These are phyloP conservation scores for Cercophora sp. DNA, from an alignment of 495 filamentous ascomycete genomes.

Conservation along the genomic window DNA sequence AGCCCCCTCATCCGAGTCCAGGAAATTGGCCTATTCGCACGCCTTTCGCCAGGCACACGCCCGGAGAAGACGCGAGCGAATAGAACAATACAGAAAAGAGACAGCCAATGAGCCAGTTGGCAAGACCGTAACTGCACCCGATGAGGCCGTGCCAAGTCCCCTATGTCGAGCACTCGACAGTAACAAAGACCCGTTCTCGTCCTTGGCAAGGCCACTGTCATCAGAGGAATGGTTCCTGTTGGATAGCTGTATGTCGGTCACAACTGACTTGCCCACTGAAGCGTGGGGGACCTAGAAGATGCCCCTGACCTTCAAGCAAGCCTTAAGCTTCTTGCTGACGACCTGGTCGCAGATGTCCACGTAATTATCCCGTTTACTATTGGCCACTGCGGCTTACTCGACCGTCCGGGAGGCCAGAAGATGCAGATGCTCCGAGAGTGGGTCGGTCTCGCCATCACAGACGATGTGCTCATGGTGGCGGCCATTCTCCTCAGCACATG, in stretches of 20 bases:
- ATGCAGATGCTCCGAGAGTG: slow-evolving; percentile 14
- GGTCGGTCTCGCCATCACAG: slow-evolving; percentile 14
- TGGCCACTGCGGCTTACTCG: slow-evolving; percentile 14
- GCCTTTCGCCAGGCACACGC: slow-evolving; percentile 13
- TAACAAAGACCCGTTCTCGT: slow-evolving; percentile 12
- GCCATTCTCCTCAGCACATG: slow-evolving; percentile 14
- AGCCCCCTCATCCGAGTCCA: slow-evolving; percentile 3
- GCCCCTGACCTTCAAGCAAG: no score
- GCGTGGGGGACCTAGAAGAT: no score
- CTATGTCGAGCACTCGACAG: slow-evolving; percentile 1
- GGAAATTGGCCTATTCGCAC: slow-evolving; percentile 12
- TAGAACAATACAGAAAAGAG: not conserved
- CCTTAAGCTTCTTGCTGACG: not conserved
- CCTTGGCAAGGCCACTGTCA: slow-evolving; percentile 10
- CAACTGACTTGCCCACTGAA: no score
- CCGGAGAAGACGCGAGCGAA: slow-evolving; percentile 5
- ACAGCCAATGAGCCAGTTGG: not conserved
- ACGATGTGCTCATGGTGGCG: slow-evolving; percentile 9
- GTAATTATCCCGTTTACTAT: slow-evolving; percentile 9
- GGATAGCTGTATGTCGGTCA: slow-evolving; percentile 14
- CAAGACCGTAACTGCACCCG: not conserved
- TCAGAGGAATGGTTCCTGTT: slow-evolving; percentile 13
- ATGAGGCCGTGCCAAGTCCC: not conserved
- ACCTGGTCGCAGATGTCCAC: slow-evolving; percentile 7
- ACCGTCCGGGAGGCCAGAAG: slow-evolving; percentile 12